A percentile compares a stretch with the other conserved stretches of the same genome.
These are phyloP conservation scores for Articulospora tetracladia DNA, from an alignment of 495 filamentous ascomycete species.

Conservation along the genomic window DNA sequence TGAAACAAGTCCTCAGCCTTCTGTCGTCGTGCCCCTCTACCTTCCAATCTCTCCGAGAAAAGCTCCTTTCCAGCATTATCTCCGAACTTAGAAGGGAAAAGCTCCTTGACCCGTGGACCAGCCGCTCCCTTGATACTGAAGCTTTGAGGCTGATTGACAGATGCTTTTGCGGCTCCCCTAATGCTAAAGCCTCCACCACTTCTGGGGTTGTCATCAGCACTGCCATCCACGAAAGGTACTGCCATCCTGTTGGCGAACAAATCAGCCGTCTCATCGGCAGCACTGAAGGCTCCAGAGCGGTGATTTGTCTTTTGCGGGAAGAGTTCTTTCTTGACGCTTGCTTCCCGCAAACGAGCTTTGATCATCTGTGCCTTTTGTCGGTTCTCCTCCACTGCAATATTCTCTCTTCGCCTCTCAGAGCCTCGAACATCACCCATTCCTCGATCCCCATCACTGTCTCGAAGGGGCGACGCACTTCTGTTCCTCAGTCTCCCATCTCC, in stretches of 20 bases:
- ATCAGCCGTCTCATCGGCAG: constrained; percentile 57
- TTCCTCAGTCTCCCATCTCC: constrained; percentile 49
- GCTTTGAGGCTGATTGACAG: constrained; percentile 39
- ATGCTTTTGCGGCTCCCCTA: constrained; percentile 52
- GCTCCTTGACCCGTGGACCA: constrained; percentile 54
- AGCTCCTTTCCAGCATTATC: constrained; percentile 68
- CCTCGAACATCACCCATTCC: constrained; percentile 1
- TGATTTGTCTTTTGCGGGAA: constrained; percentile 63
- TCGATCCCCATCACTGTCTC: constrained; percentile 51
- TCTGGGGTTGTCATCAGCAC: constrained; percentile 24
- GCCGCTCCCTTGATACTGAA: constrained; percentile 63
- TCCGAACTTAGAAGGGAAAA: constrained; percentile 65
- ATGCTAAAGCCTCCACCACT: constrained; percentile 48
- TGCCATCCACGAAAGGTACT: constrained; percentile 47
- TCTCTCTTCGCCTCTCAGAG: constrained; percentile 21
- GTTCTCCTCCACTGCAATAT: constrained; percentile 33
- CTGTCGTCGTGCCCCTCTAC: constrained; percentile 40
- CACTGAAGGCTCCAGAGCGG: constrained; percentile 63
- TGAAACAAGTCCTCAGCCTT: constrained; percentile 53
- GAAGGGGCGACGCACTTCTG: constrained; percentile 68
- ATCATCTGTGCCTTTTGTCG: constrained; percentile 41
- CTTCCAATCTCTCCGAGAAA: constrained; percentile 50
- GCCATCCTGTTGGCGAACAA: constrained; percentile 50
- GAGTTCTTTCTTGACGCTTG: constrained; percentile 51
- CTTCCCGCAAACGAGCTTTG: constrained; percentile 26